Base-by-base conservation (phyloP, 129 eudicot genomes). In the Saussurea involucrata region DNA sequence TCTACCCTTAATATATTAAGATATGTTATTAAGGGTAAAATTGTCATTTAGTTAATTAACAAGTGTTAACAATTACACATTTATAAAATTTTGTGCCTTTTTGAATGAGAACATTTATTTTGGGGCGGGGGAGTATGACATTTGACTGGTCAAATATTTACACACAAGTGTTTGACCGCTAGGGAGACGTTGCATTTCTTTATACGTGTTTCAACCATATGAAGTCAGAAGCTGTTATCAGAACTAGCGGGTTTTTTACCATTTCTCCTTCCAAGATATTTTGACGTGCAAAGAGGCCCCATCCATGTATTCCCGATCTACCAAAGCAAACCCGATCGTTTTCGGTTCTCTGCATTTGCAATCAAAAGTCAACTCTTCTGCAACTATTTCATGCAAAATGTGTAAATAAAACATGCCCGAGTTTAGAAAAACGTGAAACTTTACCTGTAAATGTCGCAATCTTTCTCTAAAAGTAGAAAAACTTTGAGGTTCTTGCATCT, bases 271-370 rank as follows among this genome's bases (percentile, higher is more conserved):
- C 99, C 65, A 79, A 85, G 68, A 95, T 95, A 60, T 88, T 77
- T 64, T 86, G 80, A 55, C 91, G 92, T 36, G 99, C 99, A 89
- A 95, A 95, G 68, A 95, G 97, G 57, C 99, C 99, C 99, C 99
- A 95, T 74, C 99, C 94, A 72, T 95, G 99, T 68, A 95, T 95
- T 69, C 92, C 97, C 29, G 99, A 95, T 85, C 85, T 85, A 74
- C 99, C 99, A 68, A 92, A 92, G 91, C 97, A 95, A 76, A 95
- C 99, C 31, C 90, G 88, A 33, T 92, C 97, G 72, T 87, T 89
- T 83, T 95, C 99, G 1, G 96, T 95, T 88, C 88, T 92, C 99
- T 95, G 96, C 63, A 87, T 33, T 37, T 76, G 73, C 21, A 83
- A 80, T 66, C 17, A 61, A 72, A 46, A 49, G 18, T 60, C 64